These are phyloP conservation scores for Uromyces viciae-fabae DNA, from an alignment of 1,284 basidiomycete species.

Conservation along the genomic window DNA sequence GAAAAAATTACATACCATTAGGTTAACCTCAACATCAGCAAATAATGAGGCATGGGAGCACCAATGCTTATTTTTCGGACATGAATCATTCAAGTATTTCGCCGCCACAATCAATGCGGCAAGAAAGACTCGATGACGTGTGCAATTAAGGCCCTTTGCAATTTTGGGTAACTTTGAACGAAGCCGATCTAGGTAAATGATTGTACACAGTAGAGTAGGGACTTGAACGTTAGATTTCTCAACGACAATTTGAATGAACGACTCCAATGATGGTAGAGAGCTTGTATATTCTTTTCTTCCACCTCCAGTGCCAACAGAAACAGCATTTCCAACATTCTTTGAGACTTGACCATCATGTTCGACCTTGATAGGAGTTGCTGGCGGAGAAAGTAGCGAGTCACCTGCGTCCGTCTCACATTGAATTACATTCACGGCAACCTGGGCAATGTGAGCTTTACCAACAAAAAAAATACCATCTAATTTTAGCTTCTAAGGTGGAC, in stretches of 20 bases:
- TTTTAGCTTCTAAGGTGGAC: not conserved
- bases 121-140: slow-evolving; percentile 89
- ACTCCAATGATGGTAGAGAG: slow-evolving; percentile 70
- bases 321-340: not conserved
- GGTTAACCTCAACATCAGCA: slow-evolving; percentile 32
- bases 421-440: slow-evolving; percentile 56
- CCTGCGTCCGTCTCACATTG: slow-evolving; percentile 54
- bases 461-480: not conserved
- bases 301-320: not conserved
- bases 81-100: slow-evolving; percentile 96
- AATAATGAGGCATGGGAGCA: slow-evolving; percentile 53
- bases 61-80: slow-evolving; percentile 92
- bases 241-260: slow-evolving; percentile 82
- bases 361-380: slow-evolving; percentile 19
- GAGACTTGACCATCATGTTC: not conserved
- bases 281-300: not conserved
- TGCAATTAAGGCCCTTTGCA: slow-evolving; percentile 85
- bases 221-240: slow-evolving; percentile 84
- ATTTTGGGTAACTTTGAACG: slow-evolving; percentile 73
- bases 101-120: slow-evolving; percentile 91
- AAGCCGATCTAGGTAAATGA: slow-evolving; percentile 88
- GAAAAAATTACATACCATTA: slow-evolving; percentile 54
- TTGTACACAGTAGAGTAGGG: slow-evolving; percentile 81
- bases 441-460: slow-evolving; percentile 55
- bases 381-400: slow-evolving; percentile 31